Conservation (phyloP, 2,329 filamentous ascomycete genomes). For the Phyllosticta citrichinensis region DNA sequence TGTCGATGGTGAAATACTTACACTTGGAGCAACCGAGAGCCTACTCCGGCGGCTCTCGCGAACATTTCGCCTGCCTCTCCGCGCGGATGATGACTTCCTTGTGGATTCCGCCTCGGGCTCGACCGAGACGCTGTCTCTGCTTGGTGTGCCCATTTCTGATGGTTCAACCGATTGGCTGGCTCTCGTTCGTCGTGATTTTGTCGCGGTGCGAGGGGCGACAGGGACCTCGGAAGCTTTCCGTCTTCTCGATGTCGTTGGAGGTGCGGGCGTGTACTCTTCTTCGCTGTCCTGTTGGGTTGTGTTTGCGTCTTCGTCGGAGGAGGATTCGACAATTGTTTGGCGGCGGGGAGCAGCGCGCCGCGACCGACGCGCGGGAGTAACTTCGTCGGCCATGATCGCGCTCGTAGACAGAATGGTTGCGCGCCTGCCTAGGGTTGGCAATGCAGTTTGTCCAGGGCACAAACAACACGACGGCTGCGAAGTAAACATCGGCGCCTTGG, state of each 20-base stretch:
- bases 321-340: constrained; percentile 60
- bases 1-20: background rate
- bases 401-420: background rate
- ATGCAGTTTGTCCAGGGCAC: background rate
- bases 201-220: constrained; percentile 36
- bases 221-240: constrained; percentile 38
- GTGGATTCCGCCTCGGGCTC: background rate
- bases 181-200: constrained; percentile 35
- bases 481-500: constrained; percentile 7
- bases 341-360: constrained; percentile 55
- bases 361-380: constrained; percentile 39
- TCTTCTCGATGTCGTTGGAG: constrained; percentile 23
- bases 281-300: constrained; percentile 53
- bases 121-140: constrained; percentile 14
- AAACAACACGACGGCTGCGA: background rate
- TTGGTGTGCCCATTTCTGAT: constrained; percentile 49
- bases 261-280: constrained; percentile 70
- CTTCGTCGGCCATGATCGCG: background rate
- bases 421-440: background rate
- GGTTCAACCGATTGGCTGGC: constrained; percentile 46
- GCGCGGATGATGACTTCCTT: background rate
- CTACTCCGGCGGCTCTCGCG: constrained; percentile 9
- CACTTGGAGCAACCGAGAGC: constrained; percentile 5
- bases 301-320: constrained; percentile 59
- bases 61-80: constrained; percentile 7